Evolutionary conservation across 2,329 filamentous ascomycete species (phyloP).

Genomic region (Penicillium sp.): DNA sequence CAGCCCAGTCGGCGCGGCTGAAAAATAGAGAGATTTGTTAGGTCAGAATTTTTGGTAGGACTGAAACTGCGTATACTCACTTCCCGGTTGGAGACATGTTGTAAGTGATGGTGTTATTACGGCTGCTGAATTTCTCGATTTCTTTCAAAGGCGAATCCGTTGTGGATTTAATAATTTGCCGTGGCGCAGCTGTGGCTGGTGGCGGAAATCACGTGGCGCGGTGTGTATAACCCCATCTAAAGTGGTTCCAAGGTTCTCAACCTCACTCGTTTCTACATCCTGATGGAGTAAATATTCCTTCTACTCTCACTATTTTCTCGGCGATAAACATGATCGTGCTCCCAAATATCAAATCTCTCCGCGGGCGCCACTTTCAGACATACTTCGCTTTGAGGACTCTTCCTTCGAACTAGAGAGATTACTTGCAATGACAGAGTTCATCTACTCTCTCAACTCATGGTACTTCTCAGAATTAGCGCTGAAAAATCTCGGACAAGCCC

Average conservation of each 20-base stretch:
- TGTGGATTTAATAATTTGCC: slow-evolving; percentile 43
- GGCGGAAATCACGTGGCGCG: slow-evolving; percentile 22
- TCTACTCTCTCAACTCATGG: too few species aligned
- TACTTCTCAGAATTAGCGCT: too few species aligned
- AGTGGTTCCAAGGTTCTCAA: background rate
- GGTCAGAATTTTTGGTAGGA: background rate
- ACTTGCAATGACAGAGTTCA: too few species aligned
- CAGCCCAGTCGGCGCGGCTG: slow-evolving; percentile 82
- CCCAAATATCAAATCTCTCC: background rate
- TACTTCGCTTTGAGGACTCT: slow-evolving; percentile 23
- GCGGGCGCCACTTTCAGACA: slow-evolving; percentile 1
- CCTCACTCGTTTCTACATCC: background rate
- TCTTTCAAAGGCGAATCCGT: slow-evolving; percentile 42
- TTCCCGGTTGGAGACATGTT: slow-evolving; percentile 51
- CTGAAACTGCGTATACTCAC: slow-evolving; percentile 34
- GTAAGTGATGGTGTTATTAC: slow-evolving; percentile 29
- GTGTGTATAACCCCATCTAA: slow-evolving; percentile 2
- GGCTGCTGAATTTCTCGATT: slow-evolving; percentile 43
- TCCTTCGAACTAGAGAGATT: slow-evolving; percentile 22
- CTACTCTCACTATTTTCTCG: background rate
- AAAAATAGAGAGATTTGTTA: slow-evolving; percentile 23
- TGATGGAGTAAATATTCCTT: background rate
- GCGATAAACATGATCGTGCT: background rate
- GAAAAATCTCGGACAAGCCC: too few species aligned
- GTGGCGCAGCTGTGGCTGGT: slow-evolving; percentile 41